Evolutionary conservation across 345 rosid species (phyloP).

Genomic region (Hevea brasiliensis): DNA sequence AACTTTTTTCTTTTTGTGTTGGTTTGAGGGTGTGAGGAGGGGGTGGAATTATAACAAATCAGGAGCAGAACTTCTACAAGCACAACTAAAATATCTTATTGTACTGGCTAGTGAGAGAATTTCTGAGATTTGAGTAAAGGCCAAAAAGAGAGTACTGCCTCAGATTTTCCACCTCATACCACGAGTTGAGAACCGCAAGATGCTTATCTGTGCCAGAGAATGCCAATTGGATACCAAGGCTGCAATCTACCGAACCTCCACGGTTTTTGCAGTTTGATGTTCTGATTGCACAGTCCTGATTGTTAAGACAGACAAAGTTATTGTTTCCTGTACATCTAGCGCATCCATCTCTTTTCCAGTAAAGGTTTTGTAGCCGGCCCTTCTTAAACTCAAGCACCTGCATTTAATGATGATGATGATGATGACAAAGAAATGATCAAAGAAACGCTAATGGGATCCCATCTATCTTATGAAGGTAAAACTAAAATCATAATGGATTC

Average conservation of each 20-base stretch:
- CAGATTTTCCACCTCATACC: conserved; percentile 93
- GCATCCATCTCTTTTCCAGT: conserved; percentile 97
- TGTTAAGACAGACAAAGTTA: conserved; percentile 73
- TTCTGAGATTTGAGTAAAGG: conserved; percentile 75
- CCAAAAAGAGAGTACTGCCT: conserved; percentile 89
- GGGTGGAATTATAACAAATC: conserved; percentile 2
- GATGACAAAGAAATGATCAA: not conserved
- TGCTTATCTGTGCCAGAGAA: conserved; percentile 99
- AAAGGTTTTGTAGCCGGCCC: conserved; percentile 88
- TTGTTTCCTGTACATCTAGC: conserved; percentile 63
- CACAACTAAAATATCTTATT: conserved; percentile 51
- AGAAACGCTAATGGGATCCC: not conserved
- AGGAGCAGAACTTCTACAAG: conserved; percentile 8
- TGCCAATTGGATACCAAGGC: conserved; percentile 90
- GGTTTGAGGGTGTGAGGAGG: not conserved
- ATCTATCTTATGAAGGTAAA: not conserved
- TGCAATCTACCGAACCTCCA: conserved; percentile 82
- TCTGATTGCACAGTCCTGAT: conserved; percentile 79
- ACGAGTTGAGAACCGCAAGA: conserved; percentile 71
- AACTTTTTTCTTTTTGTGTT: too few relatives aligned
- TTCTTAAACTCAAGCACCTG: conserved; percentile 91
- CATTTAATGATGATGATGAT: not conserved
- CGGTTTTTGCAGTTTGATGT: conserved; percentile 58
- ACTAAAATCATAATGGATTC: not conserved
- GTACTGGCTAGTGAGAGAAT: conserved; percentile 69